Evolutionary conservation across 345 rosid genomes (phyloP).

Genomic region (Aethionema arabicum): DNA sequence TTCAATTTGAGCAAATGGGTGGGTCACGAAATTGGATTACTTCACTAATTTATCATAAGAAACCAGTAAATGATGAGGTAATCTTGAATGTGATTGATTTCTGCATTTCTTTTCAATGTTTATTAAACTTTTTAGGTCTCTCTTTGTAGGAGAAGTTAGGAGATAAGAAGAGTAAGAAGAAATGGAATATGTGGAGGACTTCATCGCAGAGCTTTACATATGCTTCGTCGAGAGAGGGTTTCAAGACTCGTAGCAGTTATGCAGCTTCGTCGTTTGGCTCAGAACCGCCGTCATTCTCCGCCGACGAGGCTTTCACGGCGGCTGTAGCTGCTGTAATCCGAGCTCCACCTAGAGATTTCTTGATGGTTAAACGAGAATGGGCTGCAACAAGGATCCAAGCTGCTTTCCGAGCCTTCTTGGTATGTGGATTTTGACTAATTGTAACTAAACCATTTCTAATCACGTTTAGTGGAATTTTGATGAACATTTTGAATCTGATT

Average conservation of each 20-base stretch:
- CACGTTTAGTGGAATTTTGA: background rate
- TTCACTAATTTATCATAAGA: slow-evolving; percentile 35
- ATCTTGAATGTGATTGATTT: background rate
- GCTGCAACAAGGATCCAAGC: slow-evolving; percentile 87
- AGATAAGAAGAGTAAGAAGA: slow-evolving; percentile 38
- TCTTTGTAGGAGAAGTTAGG: slow-evolving; percentile 23
- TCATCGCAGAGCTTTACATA: slow-evolving; percentile 39
- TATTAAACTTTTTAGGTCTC: background rate
- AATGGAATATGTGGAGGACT: slow-evolving; percentile 42
- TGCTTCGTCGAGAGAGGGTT: slow-evolving; percentile 31
- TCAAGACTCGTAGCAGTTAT: slow-evolving; percentile 32
- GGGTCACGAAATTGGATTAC: slow-evolving; percentile 40
- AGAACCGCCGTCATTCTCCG: slow-evolving; percentile 36
- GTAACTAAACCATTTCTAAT: background rate
- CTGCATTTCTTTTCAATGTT: background rate
- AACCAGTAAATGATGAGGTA: slow-evolving; percentile 29
- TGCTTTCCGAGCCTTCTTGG: slow-evolving; percentile 81
- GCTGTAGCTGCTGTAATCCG: slow-evolving; percentile 79
- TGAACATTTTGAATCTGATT: background rate
- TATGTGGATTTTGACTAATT: slow-evolving; percentile 23
- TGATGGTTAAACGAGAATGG: slow-evolving; percentile 69
- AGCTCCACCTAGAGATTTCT: slow-evolving; percentile 71
- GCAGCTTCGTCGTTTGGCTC: slow-evolving; percentile 34
- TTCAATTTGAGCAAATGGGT: slow-evolving; percentile 34
- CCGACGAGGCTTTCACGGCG: slow-evolving; percentile 51